Conservation (phyloP, 106 monocot genomes). For the Platanthera zijinensis region DNA sequence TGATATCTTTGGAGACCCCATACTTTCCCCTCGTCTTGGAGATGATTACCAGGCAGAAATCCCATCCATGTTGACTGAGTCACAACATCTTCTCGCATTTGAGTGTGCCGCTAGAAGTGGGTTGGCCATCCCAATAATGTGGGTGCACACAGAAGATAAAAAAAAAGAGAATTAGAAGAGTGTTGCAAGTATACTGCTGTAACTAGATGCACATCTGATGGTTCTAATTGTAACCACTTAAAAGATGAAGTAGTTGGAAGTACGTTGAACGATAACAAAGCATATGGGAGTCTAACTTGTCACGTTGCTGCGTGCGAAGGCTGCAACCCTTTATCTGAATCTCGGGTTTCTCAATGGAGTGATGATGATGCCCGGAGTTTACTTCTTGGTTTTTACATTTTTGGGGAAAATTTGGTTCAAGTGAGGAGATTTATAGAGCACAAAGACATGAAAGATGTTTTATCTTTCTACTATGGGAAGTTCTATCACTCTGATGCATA, state of each 20-base stretch:
- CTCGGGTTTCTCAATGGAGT: conserved; percentile 31
- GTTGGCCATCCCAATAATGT: conserved; percentile 47
- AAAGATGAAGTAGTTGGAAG: background rate
- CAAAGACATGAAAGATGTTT: conserved; percentile 58
- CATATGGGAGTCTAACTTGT: background rate
- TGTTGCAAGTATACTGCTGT: background rate
- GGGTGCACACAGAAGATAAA: conserved; percentile 16
- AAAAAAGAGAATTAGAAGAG: background rate
- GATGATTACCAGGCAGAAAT: conserved; percentile 68
- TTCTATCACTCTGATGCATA: conserved; percentile 71
- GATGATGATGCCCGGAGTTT: conserved; percentile 48
- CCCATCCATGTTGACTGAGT: conserved; percentile 28
- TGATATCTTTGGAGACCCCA: conserved; percentile 39
- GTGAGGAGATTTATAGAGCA: conserved; percentile 45
- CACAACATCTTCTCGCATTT: conserved; percentile 5
- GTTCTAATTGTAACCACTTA: background rate
- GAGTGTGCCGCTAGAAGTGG: conserved; percentile 20
- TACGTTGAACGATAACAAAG: background rate
- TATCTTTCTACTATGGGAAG: conserved; percentile 79
- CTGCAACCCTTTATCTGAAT: conserved; percentile 38
- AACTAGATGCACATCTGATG: background rate
- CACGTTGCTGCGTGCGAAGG: background rate
- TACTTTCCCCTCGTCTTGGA: conserved; percentile 54
- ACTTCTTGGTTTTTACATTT: conserved; percentile 87
- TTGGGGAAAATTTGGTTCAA: conserved; percentile 60